phyloP scores from a whole-genome alignment of 169 alveolate genomes.

The Cryptosporidium ryanae region DNA sequence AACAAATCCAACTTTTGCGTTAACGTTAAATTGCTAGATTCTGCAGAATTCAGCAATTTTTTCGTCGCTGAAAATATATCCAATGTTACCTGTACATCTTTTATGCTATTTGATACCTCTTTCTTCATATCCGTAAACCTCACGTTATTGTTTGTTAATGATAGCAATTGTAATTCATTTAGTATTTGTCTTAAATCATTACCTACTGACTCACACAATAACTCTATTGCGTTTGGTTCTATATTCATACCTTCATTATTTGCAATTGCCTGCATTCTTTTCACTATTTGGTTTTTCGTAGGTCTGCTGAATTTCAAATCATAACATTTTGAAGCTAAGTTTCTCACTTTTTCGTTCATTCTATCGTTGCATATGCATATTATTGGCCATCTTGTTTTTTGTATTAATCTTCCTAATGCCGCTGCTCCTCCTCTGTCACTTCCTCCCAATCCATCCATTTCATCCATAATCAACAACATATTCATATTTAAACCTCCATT shows the following conservation, averaged over 20 bases:
- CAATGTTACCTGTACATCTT: conserved; percentile 88
- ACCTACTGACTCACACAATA: conserved; percentile 89
- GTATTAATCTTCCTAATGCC: conserved; percentile 93
- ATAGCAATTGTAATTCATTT: conserved; percentile 90
- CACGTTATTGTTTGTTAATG: conserved; percentile 78
- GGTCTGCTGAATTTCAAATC: conserved; percentile 94
- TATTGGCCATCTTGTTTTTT: conserved; percentile 94
- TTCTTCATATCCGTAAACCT: conserved; percentile 80
- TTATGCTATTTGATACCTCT: conserved; percentile 80
- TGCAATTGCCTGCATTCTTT: conserved; percentile 88
- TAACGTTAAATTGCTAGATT: conserved; percentile 77
- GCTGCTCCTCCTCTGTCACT: conserved; percentile 98
- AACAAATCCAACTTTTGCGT: conserved; percentile 87
- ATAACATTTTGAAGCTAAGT: conserved; percentile 92
- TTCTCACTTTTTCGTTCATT: conserved; percentile 85
- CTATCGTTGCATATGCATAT: conserved; percentile 97
- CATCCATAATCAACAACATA: conserved; percentile 94
- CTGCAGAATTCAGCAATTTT: conserved; percentile 83
- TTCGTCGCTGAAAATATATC: conserved; percentile 88
- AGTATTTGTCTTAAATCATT: conserved; percentile 93
- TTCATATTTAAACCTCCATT: conserved; percentile 77
- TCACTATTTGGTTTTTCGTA: conserved; percentile 82
- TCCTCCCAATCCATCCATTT: conserved; percentile 98
- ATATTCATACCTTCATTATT: conserved; percentile 88
- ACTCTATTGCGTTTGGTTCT: conserved; percentile 87